These are phyloP conservation scores for Wickerhamiella sergipiensis DNA, from an alignment of 805 yeast genomes.

Conservation along the genomic window DNA sequence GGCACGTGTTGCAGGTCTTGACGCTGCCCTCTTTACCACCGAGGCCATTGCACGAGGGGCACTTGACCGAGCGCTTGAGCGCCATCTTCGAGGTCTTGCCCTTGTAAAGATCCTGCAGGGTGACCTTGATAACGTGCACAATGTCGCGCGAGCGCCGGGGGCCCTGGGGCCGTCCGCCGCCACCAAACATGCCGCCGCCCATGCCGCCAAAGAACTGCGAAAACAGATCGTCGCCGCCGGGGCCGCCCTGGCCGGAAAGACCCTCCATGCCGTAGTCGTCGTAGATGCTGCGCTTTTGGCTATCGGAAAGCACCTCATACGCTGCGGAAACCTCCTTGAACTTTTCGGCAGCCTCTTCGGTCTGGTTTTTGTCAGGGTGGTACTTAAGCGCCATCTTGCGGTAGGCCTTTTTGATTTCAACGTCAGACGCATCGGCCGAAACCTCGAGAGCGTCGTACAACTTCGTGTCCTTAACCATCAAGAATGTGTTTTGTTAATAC, in stretches of 20 bases:
- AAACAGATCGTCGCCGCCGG: conserved; percentile 59
- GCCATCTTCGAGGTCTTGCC: conserved; percentile 88
- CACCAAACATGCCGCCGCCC: conserved; percentile 30
- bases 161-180: conserved; percentile 57
- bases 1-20: conserved; percentile 73
- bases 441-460: conserved; percentile 52
- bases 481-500: background rate
- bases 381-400: conserved; percentile 58
- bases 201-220: conserved; percentile 74
- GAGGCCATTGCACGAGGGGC: conserved; percentile 81
- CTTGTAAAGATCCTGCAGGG: conserved; percentile 43
- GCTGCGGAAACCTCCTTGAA: conserved; percentile 86
- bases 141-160: conserved; percentile 86
- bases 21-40: conserved; percentile 93
- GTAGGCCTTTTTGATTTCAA: conserved; percentile 65
- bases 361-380: conserved; percentile 74
- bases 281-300: conserved; percentile 76
- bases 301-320: conserved; percentile 75
- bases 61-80: conserved; percentile 76
- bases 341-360: conserved; percentile 80
- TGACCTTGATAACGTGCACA: conserved; percentile 70
- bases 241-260: conserved; percentile 60
- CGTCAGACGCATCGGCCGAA: conserved; percentile 35
- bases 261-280: conserved; percentile 94
- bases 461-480: conserved; percentile 58